Evolutionary conservation across 2,329 filamentous ascomycete species (phyloP), one percentile per base, ranked within the genome.

Genomic region (Talaromyces sp.): DNA sequence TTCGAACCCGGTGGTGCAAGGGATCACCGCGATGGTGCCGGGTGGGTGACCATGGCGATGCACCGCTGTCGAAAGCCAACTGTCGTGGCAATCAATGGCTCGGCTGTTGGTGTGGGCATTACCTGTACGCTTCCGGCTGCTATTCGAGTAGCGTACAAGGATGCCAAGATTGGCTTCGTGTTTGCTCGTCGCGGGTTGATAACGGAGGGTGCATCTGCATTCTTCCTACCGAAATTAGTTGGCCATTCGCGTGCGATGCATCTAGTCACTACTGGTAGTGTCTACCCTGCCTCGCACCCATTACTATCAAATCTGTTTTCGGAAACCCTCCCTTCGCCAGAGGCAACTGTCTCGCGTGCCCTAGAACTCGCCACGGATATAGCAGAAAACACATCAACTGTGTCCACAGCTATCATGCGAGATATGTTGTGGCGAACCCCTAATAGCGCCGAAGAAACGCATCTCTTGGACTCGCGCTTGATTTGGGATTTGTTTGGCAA

Each of bases 151-250:
- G 86, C 80, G 47, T 86, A 85, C 68, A 73, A 78, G 47, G 76
- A 79, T 11, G 87, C 89, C 2, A 90, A 89, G 72, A 85, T 92
- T 68, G 90, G 90, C 61, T 91, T 92, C 73, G 89, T 92, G 19
- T 93, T 93, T 75, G 83, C 85, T 27, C 84, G 89, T 31, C 83
- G 90, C 50, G 90, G 90, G 1, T 82, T 93, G 71, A 82, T 87
- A 66, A 89, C 90, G 85, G 90, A 93, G 76, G 89, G 88, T 0
- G 89, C 86, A 72, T 87, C 84, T 60, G 88, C 86, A 9, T 93
- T 85, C 76, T 93, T 91, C 80, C 81, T 93, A 41, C 90, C 90
- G 2, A 84, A 88, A 0, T 80, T 92, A 31, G 83, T 92, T 66
- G 90, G 90, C 65, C 39, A 62, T 22, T 65, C 63, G 58, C 63